Evolutionary conservation across 768 basidiomycete genomes (phyloP), one percentile per base, ranked within the genome.

Genomic region (Hericium rajendrae): DNA sequence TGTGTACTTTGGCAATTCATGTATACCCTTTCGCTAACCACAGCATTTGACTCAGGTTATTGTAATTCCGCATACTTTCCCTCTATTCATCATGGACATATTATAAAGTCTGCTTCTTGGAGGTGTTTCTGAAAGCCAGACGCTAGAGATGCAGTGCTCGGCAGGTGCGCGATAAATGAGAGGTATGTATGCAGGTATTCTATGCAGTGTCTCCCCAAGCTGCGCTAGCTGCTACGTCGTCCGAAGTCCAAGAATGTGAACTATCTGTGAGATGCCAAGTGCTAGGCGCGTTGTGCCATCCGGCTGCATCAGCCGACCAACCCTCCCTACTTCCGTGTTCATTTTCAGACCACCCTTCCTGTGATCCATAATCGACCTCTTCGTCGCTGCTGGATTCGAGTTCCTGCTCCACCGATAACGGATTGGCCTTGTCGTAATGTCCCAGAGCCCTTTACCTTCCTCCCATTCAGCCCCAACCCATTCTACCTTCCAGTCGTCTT

Each of bases 401-500:
- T 32, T 1, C 32, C 32, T 32, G 32, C 32, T 32, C 32, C 32
- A 10, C 32, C 32, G 32, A 8, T 32, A 32, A 32, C 9, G 32
- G 32, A 32, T 8, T 32, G 32, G 32, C 32, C 18, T 46, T 46
- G n/a, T 20, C 20, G 20, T 46, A 11, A 6, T 15, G 16, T 15
- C 16, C 43, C 43, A 46, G n/a, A 20, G 43, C 6, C 43, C 43
- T 9, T 46, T 46, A 46, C 20, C 43, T 5, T 46, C 20, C 20
- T 46, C 43, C 8, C 20, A 63, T 1, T 65, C 38, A 9, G 50
- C 63, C 15, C 68, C 69, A 0, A 66, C 57, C 1, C 75, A 57
- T 32, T 65, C 53, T 60, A 60, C 48, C 55, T 53, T 8, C 65
- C 56, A 57, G 60, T 59, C 51, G 48, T 67, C 54, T 49, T 60